Evolutionary conservation across 2,329 filamentous ascomycete species (phyloP).

Genomic region (Aspergillus sp.): DNA sequence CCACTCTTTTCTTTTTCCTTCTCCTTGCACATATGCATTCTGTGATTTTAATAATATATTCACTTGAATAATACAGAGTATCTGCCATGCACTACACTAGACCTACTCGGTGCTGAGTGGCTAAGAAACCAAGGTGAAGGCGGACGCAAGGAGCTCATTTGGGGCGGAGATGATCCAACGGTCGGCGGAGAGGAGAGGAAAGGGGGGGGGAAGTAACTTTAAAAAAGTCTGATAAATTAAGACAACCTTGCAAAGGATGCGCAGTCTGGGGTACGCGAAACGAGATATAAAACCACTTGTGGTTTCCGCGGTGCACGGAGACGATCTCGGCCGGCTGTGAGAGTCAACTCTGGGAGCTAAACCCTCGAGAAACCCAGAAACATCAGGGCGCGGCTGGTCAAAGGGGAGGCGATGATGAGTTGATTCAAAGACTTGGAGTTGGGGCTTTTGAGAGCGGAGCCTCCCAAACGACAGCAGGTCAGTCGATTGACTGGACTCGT

Average conservation of each 20-base stretch:
- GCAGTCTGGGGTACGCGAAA: slow-evolving; percentile 15
- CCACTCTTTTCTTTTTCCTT: background rate
- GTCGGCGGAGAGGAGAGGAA: slow-evolving; percentile 21
- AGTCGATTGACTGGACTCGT: background rate
- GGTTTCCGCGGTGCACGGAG: background rate
- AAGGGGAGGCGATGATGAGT: background rate
- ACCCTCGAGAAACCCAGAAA: background rate
- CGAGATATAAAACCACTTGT: background rate
- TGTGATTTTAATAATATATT: too few relatives aligned
- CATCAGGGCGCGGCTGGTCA: background rate
- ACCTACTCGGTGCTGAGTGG: background rate
- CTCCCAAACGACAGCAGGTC: slow-evolving; percentile 16
- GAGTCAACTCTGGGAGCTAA: background rate
- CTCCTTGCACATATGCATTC: background rate
- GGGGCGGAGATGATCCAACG: slow-evolving; percentile 25
- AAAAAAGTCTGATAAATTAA: slow-evolving; percentile 4
- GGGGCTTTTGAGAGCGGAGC: slow-evolving; percentile 15
- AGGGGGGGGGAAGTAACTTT: slow-evolving; percentile 7
- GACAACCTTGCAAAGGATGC: slow-evolving; percentile 6
- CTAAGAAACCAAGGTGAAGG: slow-evolving; percentile 14
- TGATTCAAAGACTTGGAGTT: background rate
- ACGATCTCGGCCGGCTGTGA: background rate
- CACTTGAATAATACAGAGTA: too few relatives aligned
- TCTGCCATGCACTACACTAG: background rate
- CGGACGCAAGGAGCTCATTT: slow-evolving; percentile 19